phyloP scores from a whole-genome alignment of 2,329 filamentous ascomycete genomes.

The Aphanocladium album region DNA sequence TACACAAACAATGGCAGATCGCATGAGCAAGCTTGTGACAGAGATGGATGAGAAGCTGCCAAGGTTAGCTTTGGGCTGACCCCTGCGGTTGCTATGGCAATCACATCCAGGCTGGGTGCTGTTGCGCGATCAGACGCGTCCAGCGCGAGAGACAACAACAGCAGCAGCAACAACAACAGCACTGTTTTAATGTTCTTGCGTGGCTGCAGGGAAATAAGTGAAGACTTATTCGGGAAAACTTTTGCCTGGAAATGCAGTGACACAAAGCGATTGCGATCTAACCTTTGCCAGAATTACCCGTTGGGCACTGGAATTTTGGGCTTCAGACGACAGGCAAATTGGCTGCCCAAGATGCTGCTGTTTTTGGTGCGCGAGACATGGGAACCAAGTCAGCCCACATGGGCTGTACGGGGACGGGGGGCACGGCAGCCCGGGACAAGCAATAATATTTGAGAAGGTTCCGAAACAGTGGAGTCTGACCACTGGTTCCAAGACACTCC shows the following conservation, averaged over 20 bases:
- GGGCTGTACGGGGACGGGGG: background rate
- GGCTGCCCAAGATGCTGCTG: background rate
- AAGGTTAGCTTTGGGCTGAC: background rate
- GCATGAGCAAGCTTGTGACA: slow-evolving; percentile 2
- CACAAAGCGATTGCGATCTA: background rate
- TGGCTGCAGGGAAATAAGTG: background rate
- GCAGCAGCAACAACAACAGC: background rate
- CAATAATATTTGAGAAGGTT: slow-evolving; percentile 3
- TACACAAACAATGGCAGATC: background rate
- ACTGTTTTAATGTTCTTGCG: background rate
- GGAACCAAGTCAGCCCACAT: background rate
- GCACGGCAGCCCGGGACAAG: background rate
- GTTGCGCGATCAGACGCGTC: slow-evolving; percentile 10
- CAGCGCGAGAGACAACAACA: background rate
- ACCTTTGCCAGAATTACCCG: background rate
- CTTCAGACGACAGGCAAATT: background rate
- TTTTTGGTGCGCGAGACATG: background rate
- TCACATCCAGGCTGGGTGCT: background rate
- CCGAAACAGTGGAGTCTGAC: background rate
- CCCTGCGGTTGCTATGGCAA: slow-evolving; percentile 9
- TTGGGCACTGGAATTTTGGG: slow-evolving; percentile 9
- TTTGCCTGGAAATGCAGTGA: background rate
- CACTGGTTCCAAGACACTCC: background rate
- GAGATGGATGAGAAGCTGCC: background rate
- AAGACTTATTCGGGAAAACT: background rate